Evolutionary conservation across 306 rosid genomes (phyloP).

Genomic region (Rosa chinensis): DNA sequence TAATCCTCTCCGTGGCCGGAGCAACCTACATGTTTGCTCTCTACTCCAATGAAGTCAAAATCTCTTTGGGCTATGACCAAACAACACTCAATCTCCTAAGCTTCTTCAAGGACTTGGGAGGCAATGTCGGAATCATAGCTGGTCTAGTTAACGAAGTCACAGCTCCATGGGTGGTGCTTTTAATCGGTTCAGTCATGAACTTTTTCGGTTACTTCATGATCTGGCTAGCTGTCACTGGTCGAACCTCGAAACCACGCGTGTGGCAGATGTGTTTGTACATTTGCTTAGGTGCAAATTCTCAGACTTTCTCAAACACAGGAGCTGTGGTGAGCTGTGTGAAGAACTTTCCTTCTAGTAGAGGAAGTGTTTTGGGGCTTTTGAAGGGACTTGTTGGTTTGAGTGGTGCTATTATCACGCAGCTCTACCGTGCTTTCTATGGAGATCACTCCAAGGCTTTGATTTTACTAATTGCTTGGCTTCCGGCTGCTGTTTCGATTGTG

Average conservation of each 20-base stretch:
- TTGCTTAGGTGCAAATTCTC: conserved; percentile 70
- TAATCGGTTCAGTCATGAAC: conserved; percentile 59
- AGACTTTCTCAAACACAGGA: conserved; percentile 59
- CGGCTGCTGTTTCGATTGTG: conserved; percentile 45
- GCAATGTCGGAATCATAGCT: conserved; percentile 52
- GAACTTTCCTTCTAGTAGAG: conserved; percentile 66
- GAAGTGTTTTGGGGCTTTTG: conserved; percentile 62
- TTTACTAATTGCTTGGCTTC: conserved; percentile 63
- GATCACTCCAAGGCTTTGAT: conserved; percentile 41
- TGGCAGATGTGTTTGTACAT: conserved; percentile 85
- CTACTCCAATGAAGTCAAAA: conserved; percentile 56
- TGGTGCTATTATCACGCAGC: conserved; percentile 64
- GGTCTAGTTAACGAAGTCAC: conserved; percentile 64
- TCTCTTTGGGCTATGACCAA: conserved; percentile 68
- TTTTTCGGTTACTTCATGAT: conserved; percentile 75
- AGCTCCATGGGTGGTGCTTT: conserved; percentile 64
- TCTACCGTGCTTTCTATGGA: conserved; percentile 58
- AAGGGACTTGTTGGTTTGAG: conserved; percentile 78
- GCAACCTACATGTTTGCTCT: conserved; percentile 64
- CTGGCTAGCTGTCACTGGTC: conserved; percentile 60
- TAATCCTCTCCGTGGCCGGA: conserved; percentile 65
- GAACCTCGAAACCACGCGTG: conserved; percentile 39
- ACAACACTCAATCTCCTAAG: conserved; percentile 65
- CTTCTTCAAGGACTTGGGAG: conserved; percentile 81
- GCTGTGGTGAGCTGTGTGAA: conserved; percentile 60